Evolutionary conservation across 495 filamentous ascomycete genomes (phyloP), one percentile per base, ranked within the genome.

Genomic region (Neurospora tetrasperma): DNA sequence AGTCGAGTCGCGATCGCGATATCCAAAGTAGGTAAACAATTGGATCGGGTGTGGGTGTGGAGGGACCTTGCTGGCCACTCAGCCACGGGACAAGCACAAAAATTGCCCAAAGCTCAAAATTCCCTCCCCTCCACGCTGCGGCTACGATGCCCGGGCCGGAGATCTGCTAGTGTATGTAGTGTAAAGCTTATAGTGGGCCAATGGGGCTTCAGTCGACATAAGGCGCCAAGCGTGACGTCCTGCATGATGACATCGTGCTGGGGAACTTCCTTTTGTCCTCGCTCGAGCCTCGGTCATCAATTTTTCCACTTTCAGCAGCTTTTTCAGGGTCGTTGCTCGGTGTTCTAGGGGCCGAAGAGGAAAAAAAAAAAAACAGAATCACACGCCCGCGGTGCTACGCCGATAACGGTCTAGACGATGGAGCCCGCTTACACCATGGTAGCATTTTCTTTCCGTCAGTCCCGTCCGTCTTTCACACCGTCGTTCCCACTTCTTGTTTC

Each of bases 191-290:
- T 23, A 38, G 4, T 38, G 35, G 54, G 54, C 54, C 54, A 62
- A 59, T 59, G 23, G 48, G 20, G 20, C 20, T 59, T 6, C 4
- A 38, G 35, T 38, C 27, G 23, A 59, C 31, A 48, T 41, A 43
- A 59, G 20, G 44, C 3, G 70, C 70, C 70, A 48, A 71, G 54
- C 54, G 10, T 14, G 70, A 66, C 8, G 48, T 20, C 66, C 68
- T 74, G 76, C 73, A 79, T 69, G 71, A 78, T 79, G 78, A 78
- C 76, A 79, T 79, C 73, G 73, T 70, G 20, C 46, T 54, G 20
- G 9, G 5, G 9, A 54, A 4, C 12, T 42, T 27, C 23, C 46
- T n/a, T 23, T n/a, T 9, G 35, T 38, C 4, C 43, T 8, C 10
- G 20, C n/a, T 54, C n/a, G 12, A 20, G 23, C 46, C 46, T 27